Evolutionary conservation across 148 eudicot genomes (phyloP).

Genomic region (Nepenthes gracilis): DNA sequence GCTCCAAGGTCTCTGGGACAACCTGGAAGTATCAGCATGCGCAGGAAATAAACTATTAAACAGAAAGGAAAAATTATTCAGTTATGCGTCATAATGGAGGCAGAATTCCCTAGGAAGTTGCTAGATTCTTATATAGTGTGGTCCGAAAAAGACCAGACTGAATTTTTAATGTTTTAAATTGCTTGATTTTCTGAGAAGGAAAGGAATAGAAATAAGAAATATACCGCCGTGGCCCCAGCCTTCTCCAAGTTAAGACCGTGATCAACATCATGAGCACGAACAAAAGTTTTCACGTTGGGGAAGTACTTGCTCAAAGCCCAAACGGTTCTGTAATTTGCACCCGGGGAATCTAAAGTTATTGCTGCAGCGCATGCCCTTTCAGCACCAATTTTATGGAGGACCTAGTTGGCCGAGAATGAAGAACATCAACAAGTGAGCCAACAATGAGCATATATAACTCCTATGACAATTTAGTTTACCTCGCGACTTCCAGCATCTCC

Average conservation of each 20-base stretch:
- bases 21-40: slow-evolving; percentile 31
- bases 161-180: background rate
- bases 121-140: no score
- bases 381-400: slow-evolving; percentile 97
- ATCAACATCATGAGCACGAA: slow-evolving; percentile 98
- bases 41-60: background rate
- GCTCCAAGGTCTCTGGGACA: slow-evolving; percentile 95
- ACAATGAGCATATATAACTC: background rate
- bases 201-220: slow-evolving; percentile 6
- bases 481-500: slow-evolving; percentile 99
- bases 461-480: slow-evolving; percentile 33
- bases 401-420: slow-evolving; percentile 30
- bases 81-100: slow-evolving; percentile 1
- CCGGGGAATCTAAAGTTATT: slow-evolving; percentile 84
- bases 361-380: slow-evolving; percentile 96
- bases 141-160: background rate
- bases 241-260: slow-evolving; percentile 98
- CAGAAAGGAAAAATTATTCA: slow-evolving; percentile 2
- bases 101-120: background rate
- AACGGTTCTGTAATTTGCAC: slow-evolving; percentile 97
- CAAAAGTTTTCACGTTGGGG: slow-evolving; percentile 95
- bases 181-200: background rate
- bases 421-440: slow-evolving; percentile 12
- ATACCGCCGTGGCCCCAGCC: slow-evolving; percentile 99
- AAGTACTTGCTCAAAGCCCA: slow-evolving; percentile 96